Evolutionary conservation across 495 filamentous ascomycete species (phyloP).

Genomic region (Neurospora cerealis): DNA sequence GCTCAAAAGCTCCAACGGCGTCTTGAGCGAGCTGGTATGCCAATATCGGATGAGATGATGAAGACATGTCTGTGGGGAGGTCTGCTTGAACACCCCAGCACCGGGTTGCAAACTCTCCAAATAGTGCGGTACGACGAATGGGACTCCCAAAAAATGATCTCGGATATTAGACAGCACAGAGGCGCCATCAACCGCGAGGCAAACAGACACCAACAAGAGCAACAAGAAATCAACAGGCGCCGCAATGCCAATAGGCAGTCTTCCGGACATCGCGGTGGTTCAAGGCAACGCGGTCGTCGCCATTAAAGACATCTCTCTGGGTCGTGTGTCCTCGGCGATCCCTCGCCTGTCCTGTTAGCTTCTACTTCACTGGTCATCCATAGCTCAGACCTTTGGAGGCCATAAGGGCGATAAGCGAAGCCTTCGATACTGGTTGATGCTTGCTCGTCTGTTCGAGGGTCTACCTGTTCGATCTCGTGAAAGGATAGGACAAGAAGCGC

Average conservation of each 20-base stretch:
- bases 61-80: not conserved
- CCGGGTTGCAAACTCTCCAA: too few relatives aligned
- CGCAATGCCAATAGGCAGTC: not conserved
- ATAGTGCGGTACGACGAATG: not conserved
- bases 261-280: not conserved
- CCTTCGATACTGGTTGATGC: not conserved
- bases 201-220: not conserved
- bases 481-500: not conserved
- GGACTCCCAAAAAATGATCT: not conserved
- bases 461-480: not conserved
- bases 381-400: not conserved
- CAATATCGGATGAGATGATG: not conserved
- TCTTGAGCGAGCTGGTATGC: not conserved
- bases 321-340: not conserved
- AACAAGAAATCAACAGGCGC: not conserved
- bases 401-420: not conserved
- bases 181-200: rapidly evolving
- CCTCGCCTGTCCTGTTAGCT: not conserved
- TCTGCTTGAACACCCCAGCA: not conserved
- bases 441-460: not conserved
- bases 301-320: not conserved
- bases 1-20: not conserved
- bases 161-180: not conserved
- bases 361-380: not conserved
- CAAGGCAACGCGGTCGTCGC: not conserved